These are phyloP conservation scores for Xerophyta viscosa DNA, from an alignment of 106 monocot genomes.

Conservation along the genomic window DNA sequence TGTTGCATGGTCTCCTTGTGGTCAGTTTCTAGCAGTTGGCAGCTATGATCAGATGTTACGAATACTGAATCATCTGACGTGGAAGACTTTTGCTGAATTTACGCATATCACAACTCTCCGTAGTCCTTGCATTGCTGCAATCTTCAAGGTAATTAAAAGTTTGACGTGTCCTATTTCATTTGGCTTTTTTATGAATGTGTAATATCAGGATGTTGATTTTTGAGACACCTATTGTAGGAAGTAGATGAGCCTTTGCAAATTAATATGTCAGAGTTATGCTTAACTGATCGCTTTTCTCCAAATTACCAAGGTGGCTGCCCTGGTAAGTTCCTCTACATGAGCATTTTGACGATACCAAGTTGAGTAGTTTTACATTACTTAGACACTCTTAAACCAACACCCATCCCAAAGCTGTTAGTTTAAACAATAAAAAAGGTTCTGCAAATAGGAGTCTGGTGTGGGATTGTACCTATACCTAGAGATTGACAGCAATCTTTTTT, in stretches of 20 bases:
- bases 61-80: conserved; percentile 76
- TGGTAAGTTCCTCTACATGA: conserved; percentile 26
- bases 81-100: conserved; percentile 93
- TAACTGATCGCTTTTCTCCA: conserved; percentile 39
- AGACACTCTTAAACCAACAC: too few relatives aligned
- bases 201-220: too few relatives aligned
- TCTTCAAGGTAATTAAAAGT: conserved; percentile 85
- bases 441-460: too few relatives aligned
- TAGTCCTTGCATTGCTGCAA: conserved; percentile 50
- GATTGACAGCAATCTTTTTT: too few relatives aligned
- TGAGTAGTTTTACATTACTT: too few relatives aligned
- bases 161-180: too few relatives aligned
- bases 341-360: too few relatives aligned
- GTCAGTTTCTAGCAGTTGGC: conserved; percentile 93
- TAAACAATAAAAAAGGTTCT: too few relatives aligned
- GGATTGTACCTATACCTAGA: too few relatives aligned
- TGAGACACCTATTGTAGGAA: conserved; percentile 43
- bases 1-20: conserved; percentile 92
- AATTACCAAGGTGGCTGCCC: conserved; percentile 42
- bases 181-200: too few relatives aligned
- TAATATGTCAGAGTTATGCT: conserved; percentile 70
- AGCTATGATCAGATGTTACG: conserved; percentile 92
- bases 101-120: conserved; percentile 55
- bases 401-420: too few relatives aligned
- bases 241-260: conserved; percentile 79